Conservation (phyloP, 345 rosid genomes). For the Linum trigynum region DNA sequence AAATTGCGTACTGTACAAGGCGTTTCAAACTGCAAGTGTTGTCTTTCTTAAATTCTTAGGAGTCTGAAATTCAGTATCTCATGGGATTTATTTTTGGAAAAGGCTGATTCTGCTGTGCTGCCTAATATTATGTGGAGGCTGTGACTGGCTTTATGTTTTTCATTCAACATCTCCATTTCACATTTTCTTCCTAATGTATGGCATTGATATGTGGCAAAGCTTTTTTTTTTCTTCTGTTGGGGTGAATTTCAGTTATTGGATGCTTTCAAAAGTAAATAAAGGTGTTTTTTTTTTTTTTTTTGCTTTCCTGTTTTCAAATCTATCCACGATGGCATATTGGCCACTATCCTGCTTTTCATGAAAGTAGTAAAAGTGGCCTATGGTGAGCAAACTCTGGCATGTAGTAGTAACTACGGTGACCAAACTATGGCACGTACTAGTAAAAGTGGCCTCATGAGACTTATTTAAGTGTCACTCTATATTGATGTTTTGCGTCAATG, state of each 20-base stretch:
- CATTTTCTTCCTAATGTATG: too few relatives aligned
- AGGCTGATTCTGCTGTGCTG: not conserved
- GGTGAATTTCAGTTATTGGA: not conserved
- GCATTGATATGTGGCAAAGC: too few relatives aligned
- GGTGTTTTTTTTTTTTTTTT: constrained; percentile 4
- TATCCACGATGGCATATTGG: not conserved
- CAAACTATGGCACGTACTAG: not conserved
- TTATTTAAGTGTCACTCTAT: not conserved
- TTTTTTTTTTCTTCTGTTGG: too few relatives aligned
- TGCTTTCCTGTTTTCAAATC: not conserved
- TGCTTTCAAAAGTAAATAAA: not conserved
- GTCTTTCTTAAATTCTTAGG: not conserved
- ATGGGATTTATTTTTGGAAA: not conserved
- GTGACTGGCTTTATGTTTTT: not conserved
- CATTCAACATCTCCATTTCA: not conserved
- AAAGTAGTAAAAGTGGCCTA: not conserved
- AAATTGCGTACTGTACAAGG: not conserved
- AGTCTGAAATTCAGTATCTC: not conserved
- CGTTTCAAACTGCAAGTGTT: not conserved
- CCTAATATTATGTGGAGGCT: not conserved
- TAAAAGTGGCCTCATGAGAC: not conserved
- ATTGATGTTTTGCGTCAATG: constrained; percentile 14
- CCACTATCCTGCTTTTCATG: not conserved
- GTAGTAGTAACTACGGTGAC: not conserved
- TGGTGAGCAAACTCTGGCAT: not conserved